Conservation (phyloP, 768 basidiomycete species). For the Scleroderma citrinum region DNA sequence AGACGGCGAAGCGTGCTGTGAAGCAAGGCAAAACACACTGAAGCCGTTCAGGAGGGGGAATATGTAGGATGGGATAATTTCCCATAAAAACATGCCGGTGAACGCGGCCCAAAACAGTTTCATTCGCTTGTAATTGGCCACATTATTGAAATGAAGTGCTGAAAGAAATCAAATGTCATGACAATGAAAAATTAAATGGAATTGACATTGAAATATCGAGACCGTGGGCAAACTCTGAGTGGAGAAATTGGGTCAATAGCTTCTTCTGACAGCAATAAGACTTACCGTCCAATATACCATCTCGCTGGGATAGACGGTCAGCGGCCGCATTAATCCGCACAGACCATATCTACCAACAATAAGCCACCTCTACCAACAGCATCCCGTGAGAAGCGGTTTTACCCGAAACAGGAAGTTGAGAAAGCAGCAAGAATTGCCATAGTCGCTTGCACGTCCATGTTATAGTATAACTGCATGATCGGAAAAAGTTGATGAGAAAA, state of each 20-base stretch:
- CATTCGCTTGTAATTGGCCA: conserved; percentile 41
- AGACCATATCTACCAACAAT: conserved; percentile 45
- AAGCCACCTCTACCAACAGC: neutral
- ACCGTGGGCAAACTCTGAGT: conserved; percentile 49
- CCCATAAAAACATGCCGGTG: conserved; percentile 47
- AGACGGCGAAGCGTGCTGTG: conserved; percentile 20
- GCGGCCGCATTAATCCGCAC: conserved; percentile 51
- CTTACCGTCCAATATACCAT: conserved; percentile 58
- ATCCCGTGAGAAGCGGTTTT: conserved; percentile 9
- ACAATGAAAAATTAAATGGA: neutral
- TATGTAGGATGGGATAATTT: conserved; percentile 37
- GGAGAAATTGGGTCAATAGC: neutral
- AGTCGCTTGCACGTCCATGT: conserved; percentile 46
- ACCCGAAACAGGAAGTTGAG: conserved; percentile 61
- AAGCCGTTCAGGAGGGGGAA: conserved; percentile 60
- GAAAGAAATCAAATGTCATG: conserved; percentile 16
- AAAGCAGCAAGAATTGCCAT: conserved; percentile 59
- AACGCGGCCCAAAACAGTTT: conserved; percentile 50
- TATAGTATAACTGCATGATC: conserved; percentile 47
- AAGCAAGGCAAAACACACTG: conserved; percentile 49
- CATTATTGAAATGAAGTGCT: conserved; percentile 47
- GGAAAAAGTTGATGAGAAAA: neutral
- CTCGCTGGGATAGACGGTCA: conserved; percentile 57
- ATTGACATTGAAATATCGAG: conserved; percentile 51
- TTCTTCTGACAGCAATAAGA: conserved; percentile 1